Evolutionary conservation across 2,329 filamentous ascomycete genomes (phyloP), one percentile per base, ranked within the genome.

Genomic region (Aspergillus aculeatus): DNA sequence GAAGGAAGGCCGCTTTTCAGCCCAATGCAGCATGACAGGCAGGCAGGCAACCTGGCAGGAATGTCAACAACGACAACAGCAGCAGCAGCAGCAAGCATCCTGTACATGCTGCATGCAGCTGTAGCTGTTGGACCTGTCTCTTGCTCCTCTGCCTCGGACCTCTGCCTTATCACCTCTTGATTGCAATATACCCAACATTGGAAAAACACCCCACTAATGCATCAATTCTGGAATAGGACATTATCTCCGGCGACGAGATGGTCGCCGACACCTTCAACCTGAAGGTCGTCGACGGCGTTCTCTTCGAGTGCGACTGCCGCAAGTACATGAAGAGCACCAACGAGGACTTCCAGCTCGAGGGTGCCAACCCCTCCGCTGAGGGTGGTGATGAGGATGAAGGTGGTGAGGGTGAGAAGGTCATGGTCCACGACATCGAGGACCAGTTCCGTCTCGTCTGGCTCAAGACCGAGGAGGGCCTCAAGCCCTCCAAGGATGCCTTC

Each of bases 291-390:
- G 90, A 93, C 78, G 87, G 86, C 69, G 83, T 90, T 69, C 87
- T 90, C 72, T 98, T 90, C 82, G 94, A 98, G 84, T 89, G 89
- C 75, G 89, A 99, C 82, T 96, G 93, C 82, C 83, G 84, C 77
- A 96, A 94, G 87, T 92, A 97, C 81, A 87, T 86, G 62, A 83
- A 93, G 79, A 92, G 87, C 66, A 86, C 79, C 19, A 69, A 69
- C 66, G 87, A 94, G 75, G 78, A 84, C 67, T 86, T 96, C 75
- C 68, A 77, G 67, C 80, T 81, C 38, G 78, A 75, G 73, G 95
- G 95, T 78, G 95, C 93, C 84, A 99, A 99, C 81, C 91, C 95
- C 71, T 98, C 94, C 71, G 93, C 95, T 64, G 95, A 98, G 83
- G 94, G 67, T 52, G 77, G 90, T 77, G 90, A 83, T 58, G 90